Base-by-base conservation (phyloP, 345 rosid genomes). In the Syzygium jambos region DNA sequence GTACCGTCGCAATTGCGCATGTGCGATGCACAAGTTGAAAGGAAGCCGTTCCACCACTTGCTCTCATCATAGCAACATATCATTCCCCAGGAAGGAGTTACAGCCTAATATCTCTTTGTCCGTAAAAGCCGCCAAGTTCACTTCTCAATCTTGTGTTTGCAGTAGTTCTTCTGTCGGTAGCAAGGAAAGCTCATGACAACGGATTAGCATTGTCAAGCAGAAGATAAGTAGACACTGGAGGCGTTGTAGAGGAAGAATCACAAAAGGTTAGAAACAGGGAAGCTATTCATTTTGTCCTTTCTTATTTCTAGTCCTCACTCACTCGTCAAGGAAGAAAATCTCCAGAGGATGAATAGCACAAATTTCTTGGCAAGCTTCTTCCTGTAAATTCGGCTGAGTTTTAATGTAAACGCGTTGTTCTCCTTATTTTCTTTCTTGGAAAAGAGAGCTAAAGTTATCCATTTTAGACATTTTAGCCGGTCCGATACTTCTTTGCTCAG, bases 1-100 rank as follows among this genome's bases (percentile, higher is more conserved):
- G 2, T 84, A 89, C 61, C 88, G 83, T 84, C 80, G 84, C 9
- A 86, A 83, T 82, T 88, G 90, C 57, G 41, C n/a, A 9, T 88
- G 88, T 84, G 90, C 78, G 34, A 63, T 89, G 7, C 88, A 89
- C 77, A 46, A 46, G 51, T 38, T 29, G 29, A 46, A 80, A 43
- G 85, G 53, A 49, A 46, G 84, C 25, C 4, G 30, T 52, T 80
- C 53, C 85, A 15, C 51, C 7, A 14, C 85, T 80, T 80, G 53
- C 52, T 29, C 15, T 7, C 85, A 80, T 52, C 85, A 23, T 80
- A 38, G 12, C 51, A 25, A 49, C 85, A 9, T 80, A 80, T 80
- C 85, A n/a, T 80, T 80, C 85, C 85, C 85, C 25, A 80, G 85
- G 85, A 80, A 80, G 52, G 53, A 80, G 27, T 29, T 52, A 41